Conservation (phyloP, 768 basidiomycete species). For the Cyclocybe cylindracea region DNA sequence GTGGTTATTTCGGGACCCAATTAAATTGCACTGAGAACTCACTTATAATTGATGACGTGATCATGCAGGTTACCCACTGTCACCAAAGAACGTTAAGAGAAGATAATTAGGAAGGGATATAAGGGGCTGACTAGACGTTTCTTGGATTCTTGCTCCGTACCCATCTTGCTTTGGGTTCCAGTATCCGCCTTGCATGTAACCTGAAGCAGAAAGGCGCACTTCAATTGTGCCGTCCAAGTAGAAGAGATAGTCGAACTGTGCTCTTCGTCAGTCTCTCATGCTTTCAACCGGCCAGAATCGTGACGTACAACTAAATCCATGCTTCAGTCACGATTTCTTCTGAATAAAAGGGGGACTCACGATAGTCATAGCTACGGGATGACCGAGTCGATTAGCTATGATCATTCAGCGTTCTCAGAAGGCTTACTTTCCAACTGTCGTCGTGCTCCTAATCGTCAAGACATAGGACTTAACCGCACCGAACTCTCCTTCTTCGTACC, state of each 20-base stretch:
- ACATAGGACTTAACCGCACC: constrained; percentile 64
- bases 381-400: neutral
- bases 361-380: constrained; percentile 50
- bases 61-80: constrained; percentile 69
- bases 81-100: neutral
- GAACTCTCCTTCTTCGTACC: constrained; percentile 53
- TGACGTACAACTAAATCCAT: constrained; percentile 29
- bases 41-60: constrained; percentile 68
- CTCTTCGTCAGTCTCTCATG: neutral
- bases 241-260: constrained; percentile 66
- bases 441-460: constrained; percentile 54
- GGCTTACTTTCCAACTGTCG: constrained; percentile 66
- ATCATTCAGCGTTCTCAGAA: neutral
- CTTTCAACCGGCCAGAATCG: neutral
- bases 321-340: neutral
- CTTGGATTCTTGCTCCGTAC: constrained; percentile 58
- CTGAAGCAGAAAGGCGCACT: constrained; percentile 66
- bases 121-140: constrained; percentile 48
- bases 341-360: constrained; percentile 30
- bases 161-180: constrained; percentile 49
- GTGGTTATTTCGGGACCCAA: no score
- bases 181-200: constrained; percentile 67
- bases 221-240: constrained; percentile 68
- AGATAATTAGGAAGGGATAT: neutral
- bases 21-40: neutral